Evolutionary conservation across 225 moss, liverwort and hornwort species (phyloP), one percentile per base, ranked within the genome.

Genomic region (Physcomitrellopsis africana): DNA sequence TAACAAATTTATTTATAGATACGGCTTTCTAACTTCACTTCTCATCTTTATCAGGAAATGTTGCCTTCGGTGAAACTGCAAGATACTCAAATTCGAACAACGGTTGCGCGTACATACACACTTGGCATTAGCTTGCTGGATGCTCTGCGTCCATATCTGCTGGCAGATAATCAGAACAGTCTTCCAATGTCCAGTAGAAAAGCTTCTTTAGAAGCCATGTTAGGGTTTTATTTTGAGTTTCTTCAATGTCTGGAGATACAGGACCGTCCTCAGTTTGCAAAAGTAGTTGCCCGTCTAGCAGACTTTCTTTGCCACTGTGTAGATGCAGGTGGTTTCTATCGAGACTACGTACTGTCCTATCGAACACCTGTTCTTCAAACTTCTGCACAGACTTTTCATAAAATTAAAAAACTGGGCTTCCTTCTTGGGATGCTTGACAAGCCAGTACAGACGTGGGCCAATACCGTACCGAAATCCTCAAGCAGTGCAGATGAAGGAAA

Each of bases 301-400:
- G 99, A 99, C 63, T 99, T 99, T 79, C 86, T 99, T 9, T 99
- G 95, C 72, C 95, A 99, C 60, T 99, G 99, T 87, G 99, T 99
- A 60, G 89, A 93, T 74, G 90, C 93, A 82, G 99, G 95, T 32
- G 93, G 99, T 74, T 86, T 81, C 72, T 90, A 75, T 74, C 83
- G 95, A 69, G 89, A 93, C 41, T 95, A 85, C 67, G 92, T 99
- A 15, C 74, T 92, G 59, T 86, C 88, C 18, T 85, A 87, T 72
- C 83, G 92, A 79, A 86, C 65, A 22, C 92, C 93, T 53, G 65
- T 91, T 29, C 86, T 95, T 68, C 87, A 93, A 80, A 85, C 89
- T 75, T 79, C 87, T 88, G 93, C 93, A 42, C 90, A 89, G 65
- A 92, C 69, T 41, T 99, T 93, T 80, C 70, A 86, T 46, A 95